Evolutionary conservation across 2,329 filamentous ascomycete species (phyloP).

Genomic region (Madurella fahalii): DNA sequence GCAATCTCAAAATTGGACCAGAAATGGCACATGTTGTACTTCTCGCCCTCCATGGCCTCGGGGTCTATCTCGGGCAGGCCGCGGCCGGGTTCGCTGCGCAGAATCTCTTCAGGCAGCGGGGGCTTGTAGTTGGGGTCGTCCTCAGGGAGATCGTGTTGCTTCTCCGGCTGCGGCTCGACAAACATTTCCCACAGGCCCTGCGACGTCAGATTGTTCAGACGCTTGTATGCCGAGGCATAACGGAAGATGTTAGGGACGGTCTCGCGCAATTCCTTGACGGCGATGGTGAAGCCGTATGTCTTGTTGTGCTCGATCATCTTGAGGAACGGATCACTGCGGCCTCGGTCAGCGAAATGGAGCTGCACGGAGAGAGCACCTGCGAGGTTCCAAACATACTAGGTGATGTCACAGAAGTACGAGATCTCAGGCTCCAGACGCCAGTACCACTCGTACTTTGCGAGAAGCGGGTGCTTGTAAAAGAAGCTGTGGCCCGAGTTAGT

Average conservation of each 20-base stretch:
- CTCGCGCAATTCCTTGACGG: conserved; percentile 95
- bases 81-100: conserved; percentile 68
- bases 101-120: conserved; percentile 69
- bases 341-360: conserved; percentile 17
- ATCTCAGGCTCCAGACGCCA: conserved; percentile 99
- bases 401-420: conserved; percentile 99
- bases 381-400: conserved; percentile 62
- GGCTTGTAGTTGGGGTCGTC: conserved; percentile 33
- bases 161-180: conserved; percentile 69
- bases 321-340: conserved; percentile 78
- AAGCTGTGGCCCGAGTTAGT: conserved; percentile 50
- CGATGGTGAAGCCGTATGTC: conserved; percentile 98
- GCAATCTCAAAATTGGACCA: conserved; percentile 99
- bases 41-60: conserved; percentile 93
- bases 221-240: conserved; percentile 97
- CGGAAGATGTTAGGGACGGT: conserved; percentile 98
- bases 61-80: conserved; percentile 74
- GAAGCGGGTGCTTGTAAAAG: conserved; percentile 94
- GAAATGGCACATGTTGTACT: conserved; percentile 99
- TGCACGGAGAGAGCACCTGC: background rate
- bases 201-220: conserved; percentile 82
- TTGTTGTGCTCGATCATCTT: conserved; percentile 94
- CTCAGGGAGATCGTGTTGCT: conserved; percentile 58
- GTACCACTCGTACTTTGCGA: conserved; percentile 99
- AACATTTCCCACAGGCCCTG: conserved; percentile 99